Evolutionary conservation across 805 yeast species (phyloP), one percentile per base, ranked within the genome.

Genomic region (Lipomyces anomalus): DNA sequence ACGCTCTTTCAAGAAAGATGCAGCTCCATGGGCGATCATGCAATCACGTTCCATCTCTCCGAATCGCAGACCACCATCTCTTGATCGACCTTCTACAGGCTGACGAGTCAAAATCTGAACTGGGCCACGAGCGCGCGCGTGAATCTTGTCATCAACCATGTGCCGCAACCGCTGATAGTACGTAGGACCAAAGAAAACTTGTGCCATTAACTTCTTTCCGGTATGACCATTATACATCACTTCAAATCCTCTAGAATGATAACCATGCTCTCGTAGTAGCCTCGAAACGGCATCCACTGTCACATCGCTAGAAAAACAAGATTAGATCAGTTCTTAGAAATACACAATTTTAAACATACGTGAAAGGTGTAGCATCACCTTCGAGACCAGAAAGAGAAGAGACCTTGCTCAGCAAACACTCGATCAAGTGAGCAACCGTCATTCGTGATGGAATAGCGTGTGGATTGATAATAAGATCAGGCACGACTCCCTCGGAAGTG

Each of bases 11-110:
- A 92, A 77, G 74, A 92, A 90, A 5, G 97, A 94, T 3, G 98
- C 97, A 11, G 97, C 97, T 67, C 99, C 99, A 65, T 92, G 97
- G 1, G 99, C 98, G 74, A 92, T 92, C 97, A 92, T 90, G 83
- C 99, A 92, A 76, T 92, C 99, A 74, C 99, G 86, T 71, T 92
- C 99, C 99, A 92, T 92, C 69, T 90, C 98, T 63, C 98, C 98
- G 78, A 90, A 89, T 70, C 98, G 86, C 66, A 90, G 74, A 59
- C 98, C 98, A 79, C 98, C 98, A 69, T 92, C 97, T 71, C 98
- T 80, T 16, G 97, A 88, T 69, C 98, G 82, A 80, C 98, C 98
- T 70, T 90, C 97, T 53, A 89, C 96, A 3, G 98, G 98, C 69
- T 90, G 98, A 71, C 97, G 84, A 3, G 98, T 90, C 67, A 90